phyloP scores from a whole-genome alignment of 2,329 filamentous ascomycete species.

The Rhinocladiella mackenziei region DNA sequence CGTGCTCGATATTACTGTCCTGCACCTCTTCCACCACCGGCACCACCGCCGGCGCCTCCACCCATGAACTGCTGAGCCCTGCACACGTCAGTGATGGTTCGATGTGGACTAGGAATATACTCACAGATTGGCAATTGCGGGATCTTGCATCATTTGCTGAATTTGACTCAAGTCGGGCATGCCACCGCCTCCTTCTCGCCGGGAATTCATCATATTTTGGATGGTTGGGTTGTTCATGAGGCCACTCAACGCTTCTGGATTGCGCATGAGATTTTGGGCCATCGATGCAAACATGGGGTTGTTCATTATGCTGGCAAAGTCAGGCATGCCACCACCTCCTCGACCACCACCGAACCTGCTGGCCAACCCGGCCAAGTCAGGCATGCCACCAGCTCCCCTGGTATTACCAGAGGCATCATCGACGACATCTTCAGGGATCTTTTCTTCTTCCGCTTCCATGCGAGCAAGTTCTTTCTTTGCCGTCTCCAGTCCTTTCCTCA shows the following conservation, averaged over 20 bases:
- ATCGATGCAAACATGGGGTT: slow-evolving; percentile 98
- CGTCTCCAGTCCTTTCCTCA: slow-evolving; percentile 96
- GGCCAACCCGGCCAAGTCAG: slow-evolving; percentile 66
- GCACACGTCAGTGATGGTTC: slow-evolving; percentile 11
- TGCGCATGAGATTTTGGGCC: slow-evolving; percentile 96
- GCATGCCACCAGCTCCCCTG: slow-evolving; percentile 56
- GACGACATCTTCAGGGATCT: slow-evolving; percentile 49
- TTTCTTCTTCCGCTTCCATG: slow-evolving; percentile 56
- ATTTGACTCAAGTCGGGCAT: slow-evolving; percentile 72
- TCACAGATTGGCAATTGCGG: slow-evolving; percentile 88
- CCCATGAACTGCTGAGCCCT: slow-evolving; percentile 69
- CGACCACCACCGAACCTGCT: slow-evolving; percentile 64
- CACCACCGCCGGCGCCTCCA: slow-evolving; percentile 29
- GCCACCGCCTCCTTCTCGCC: slow-evolving; percentile 54
- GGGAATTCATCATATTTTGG: slow-evolving; percentile 32
- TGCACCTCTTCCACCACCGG: slow-evolving; percentile 22
- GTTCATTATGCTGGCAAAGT: slow-evolving; percentile 81
- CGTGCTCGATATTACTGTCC: slow-evolving; percentile 7
- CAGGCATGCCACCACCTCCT: slow-evolving; percentile 76
- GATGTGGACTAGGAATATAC: slow-evolving; percentile 37
- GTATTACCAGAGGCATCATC: slow-evolving; percentile 48
- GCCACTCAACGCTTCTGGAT: slow-evolving; percentile 86
- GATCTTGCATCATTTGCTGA: slow-evolving; percentile 79
- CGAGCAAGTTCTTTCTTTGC: slow-evolving; percentile 84
- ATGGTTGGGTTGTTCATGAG: slow-evolving; percentile 81